These are phyloP conservation scores for Acanthochlamys bracteata DNA, from an alignment of 106 monocot species.

Conservation along the genomic window DNA sequence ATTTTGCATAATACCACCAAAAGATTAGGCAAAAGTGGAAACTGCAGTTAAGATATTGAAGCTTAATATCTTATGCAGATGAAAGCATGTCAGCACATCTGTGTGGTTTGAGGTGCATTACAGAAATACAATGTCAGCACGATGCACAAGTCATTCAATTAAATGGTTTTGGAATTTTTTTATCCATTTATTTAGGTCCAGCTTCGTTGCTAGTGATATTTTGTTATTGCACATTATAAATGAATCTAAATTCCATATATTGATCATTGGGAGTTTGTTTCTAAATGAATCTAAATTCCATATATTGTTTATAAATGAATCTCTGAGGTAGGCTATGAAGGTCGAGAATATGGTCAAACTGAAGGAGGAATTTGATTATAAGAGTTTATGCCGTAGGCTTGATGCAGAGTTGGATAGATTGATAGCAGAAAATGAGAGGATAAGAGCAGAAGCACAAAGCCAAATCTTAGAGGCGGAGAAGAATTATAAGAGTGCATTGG, in stretches of 20 bases:
- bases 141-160: too few species aligned
- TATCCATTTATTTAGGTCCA: too few species aligned
- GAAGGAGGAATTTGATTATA: slow-evolving; percentile 99
- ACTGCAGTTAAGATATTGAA: too few species aligned
- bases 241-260: neutral
- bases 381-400: slow-evolving; percentile 92
- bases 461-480: slow-evolving; percentile 60
- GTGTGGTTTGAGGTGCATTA: too few species aligned
- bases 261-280: neutral
- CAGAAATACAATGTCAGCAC: too few species aligned
- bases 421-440: slow-evolving; percentile 92
- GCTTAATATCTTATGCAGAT: too few species aligned
- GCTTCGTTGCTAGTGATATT: too few species aligned
- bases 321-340: slow-evolving; percentile 73
- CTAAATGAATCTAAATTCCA: neutral
- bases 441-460: slow-evolving; percentile 66
- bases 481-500: slow-evolving; percentile 43
- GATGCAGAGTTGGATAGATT: slow-evolving; percentile 85
- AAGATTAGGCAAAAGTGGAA: too few species aligned
- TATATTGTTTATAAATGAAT: neutral
- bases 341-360: slow-evolving; percentile 99
- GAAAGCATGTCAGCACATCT: too few species aligned
- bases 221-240: too few species aligned
- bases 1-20: too few species aligned
- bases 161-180: too few species aligned